Evolutionary conservation across 805 yeast genomes (phyloP).

Genomic region (Sugiyamaella qingdaonensis): DNA sequence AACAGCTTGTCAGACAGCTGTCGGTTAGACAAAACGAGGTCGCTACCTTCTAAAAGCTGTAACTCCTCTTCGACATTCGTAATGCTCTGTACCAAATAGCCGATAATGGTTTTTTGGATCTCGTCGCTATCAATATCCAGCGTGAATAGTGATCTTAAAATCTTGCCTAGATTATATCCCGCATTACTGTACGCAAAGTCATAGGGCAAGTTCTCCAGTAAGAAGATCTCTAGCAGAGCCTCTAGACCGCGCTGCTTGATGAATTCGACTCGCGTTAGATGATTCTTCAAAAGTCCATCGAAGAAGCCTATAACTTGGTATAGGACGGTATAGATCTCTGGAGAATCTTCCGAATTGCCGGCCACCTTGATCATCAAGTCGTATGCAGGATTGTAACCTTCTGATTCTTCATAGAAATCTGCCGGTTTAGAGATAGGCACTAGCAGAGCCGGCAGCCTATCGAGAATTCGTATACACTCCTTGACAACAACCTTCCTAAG

Average conservation of each 20-base stretch:
- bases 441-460: slow-evolving; percentile 27
- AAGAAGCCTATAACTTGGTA: slow-evolving; percentile 23
- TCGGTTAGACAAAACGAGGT: slow-evolving; percentile 4
- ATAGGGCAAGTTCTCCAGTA: slow-evolving; percentile 27
- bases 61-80: slow-evolving; percentile 7
- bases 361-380: background rate
- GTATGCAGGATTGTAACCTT: slow-evolving; percentile 5
- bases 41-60: background rate
- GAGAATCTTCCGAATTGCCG: background rate
- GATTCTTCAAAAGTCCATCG: slow-evolving; percentile 31
- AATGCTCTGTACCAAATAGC: background rate
- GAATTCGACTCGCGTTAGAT: slow-evolving; percentile 26
- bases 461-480: slow-evolving; percentile 35
- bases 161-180: slow-evolving; percentile 19
- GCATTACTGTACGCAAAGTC: slow-evolving; percentile 29
- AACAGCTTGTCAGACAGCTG: slow-evolving; percentile 9
- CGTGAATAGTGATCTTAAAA: slow-evolving; percentile 22
- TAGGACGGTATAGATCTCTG: slow-evolving; percentile 14
- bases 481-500: slow-evolving; percentile 55
- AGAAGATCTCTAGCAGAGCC: slow-evolving; percentile 22
- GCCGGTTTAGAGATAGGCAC: slow-evolving; percentile 23
- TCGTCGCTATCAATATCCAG: slow-evolving; percentile 22
- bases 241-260: slow-evolving; percentile 26
- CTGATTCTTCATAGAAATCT: slow-evolving; percentile 18
- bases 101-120: slow-evolving; percentile 18